These are phyloP conservation scores for Tricholoma sp. DNA, from an alignment of 768 basidiomycete species.

Conservation along the genomic window DNA sequence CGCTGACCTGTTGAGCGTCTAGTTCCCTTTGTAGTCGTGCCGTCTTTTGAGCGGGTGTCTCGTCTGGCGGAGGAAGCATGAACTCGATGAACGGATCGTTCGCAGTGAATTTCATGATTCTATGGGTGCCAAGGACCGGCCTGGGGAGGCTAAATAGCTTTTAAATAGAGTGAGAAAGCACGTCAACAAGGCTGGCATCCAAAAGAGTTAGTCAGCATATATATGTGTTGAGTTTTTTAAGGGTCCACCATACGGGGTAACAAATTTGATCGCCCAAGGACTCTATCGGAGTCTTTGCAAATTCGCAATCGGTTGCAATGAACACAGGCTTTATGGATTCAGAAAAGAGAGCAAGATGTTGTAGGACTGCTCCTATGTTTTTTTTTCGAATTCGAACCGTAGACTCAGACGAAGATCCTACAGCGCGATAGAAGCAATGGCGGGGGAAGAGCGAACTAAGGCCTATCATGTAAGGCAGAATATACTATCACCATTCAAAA, in stretches of 20 bases:
- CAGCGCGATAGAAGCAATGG: too few species aligned
- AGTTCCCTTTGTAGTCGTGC: conserved; percentile 41
- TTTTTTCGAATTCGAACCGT: neutral
- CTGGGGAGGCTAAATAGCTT: neutral
- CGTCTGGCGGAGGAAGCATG: conserved; percentile 46
- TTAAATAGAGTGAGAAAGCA: conserved; percentile 2
- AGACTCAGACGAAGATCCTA: neutral
- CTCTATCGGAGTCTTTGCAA: neutral
- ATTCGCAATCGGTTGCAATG: neutral
- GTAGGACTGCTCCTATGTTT: neutral
- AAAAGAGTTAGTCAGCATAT: neutral
- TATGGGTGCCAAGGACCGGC: neutral
- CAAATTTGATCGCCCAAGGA: neutral
- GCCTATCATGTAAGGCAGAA: too few species aligned
- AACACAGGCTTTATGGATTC: too few species aligned
- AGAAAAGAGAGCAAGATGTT: too few species aligned
- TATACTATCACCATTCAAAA: too few species aligned
- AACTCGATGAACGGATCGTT: conserved; percentile 41
- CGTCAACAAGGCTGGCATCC: neutral
- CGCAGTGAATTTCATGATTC: conserved; percentile 29
- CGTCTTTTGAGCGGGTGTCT: conserved; percentile 46
- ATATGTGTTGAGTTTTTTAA: neutral
- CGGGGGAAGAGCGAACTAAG: too few species aligned
- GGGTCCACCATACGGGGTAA: neutral
- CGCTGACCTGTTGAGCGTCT: conserved; percentile 43